Conservation (phyloP, 768 basidiomycete genomes). For the Boletus vinaceobasis region DNA sequence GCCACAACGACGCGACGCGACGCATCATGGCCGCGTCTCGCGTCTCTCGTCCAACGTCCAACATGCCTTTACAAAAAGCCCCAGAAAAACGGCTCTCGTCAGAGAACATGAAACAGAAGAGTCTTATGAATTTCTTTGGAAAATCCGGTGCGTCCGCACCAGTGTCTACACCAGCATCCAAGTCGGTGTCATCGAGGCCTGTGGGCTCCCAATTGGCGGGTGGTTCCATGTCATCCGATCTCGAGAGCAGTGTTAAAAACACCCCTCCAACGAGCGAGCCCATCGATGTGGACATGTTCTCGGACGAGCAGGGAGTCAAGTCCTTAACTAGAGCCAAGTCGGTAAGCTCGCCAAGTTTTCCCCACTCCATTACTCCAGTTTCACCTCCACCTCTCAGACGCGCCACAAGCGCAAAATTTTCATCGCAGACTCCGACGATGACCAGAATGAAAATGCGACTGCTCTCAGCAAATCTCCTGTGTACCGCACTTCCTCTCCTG, state of each 20-base stretch:
- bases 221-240: slow-evolving; percentile 45
- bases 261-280: slow-evolving; percentile 79
- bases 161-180: slow-evolving; percentile 32
- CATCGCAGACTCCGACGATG: slow-evolving; percentile 72
- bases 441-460: slow-evolving; percentile 25
- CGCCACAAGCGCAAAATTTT: slow-evolving; percentile 67
- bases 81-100: slow-evolving; percentile 37
- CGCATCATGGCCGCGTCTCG: background rate
- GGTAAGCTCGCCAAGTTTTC: slow-evolving; percentile 27
- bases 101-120: slow-evolving; percentile 65
- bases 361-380: background rate
- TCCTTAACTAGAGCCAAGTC: slow-evolving; percentile 30
- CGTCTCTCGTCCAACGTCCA: slow-evolving; percentile 9
- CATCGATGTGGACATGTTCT: slow-evolving; percentile 73
- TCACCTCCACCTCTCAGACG: slow-evolving; percentile 22
- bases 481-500: slow-evolving; percentile 28
- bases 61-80: slow-evolving; percentile 15
- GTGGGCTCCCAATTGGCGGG: slow-evolving; percentile 40
- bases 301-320: slow-evolving; percentile 43
- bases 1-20: slow-evolving; percentile 14
- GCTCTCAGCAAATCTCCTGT: slow-evolving; percentile 9
- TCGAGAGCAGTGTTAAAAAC: slow-evolving; percentile 43
- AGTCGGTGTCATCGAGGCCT: slow-evolving; percentile 26
- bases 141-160: slow-evolving; percentile 21
- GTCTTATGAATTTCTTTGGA: slow-evolving; percentile 65